These are phyloP conservation scores for Oryza rufipogon DNA, from an alignment of 176 grass and related monocot species.

Conservation along the genomic window DNA sequence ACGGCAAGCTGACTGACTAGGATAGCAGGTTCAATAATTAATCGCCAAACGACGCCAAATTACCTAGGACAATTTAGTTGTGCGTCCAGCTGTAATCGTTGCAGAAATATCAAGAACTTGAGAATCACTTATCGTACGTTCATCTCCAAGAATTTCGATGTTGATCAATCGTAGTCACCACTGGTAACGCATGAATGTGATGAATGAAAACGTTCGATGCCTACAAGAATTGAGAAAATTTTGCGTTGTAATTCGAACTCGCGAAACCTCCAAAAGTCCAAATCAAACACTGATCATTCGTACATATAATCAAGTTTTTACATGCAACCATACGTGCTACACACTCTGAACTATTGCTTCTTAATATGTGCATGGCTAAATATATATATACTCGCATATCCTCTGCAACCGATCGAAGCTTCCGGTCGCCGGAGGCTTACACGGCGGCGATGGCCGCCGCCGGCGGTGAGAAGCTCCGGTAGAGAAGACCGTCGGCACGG, in stretches of 20 bases:
- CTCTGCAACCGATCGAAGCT: neutral
- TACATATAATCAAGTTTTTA: neutral
- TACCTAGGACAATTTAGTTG: neutral
- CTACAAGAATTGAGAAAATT: neutral
- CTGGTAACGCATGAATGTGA: neutral
- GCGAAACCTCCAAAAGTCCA: neutral
- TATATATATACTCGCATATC: neutral
- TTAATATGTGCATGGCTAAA: neutral
- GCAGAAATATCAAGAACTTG: neutral
- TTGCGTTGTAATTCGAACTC: neutral
- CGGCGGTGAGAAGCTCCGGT: conserved; percentile 40
- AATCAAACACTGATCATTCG: neutral
- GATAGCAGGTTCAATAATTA: neutral
- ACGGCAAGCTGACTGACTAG: too few species aligned
- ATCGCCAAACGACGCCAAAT: neutral
- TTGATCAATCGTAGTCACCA: neutral
- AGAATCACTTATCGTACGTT: neutral
- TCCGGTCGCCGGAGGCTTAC: neutral
- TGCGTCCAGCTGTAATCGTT: neutral
- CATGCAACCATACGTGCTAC: neutral
- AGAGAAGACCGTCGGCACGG: conserved; percentile 24
- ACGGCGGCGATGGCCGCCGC: conserved; percentile 9
- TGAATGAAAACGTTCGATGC: neutral
- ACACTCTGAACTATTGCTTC: neutral
- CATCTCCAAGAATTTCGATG: neutral